phyloP scores from a whole-genome alignment of 2,329 filamentous ascomycete species.

The Colletotrichum neosansevieriae region DNA sequence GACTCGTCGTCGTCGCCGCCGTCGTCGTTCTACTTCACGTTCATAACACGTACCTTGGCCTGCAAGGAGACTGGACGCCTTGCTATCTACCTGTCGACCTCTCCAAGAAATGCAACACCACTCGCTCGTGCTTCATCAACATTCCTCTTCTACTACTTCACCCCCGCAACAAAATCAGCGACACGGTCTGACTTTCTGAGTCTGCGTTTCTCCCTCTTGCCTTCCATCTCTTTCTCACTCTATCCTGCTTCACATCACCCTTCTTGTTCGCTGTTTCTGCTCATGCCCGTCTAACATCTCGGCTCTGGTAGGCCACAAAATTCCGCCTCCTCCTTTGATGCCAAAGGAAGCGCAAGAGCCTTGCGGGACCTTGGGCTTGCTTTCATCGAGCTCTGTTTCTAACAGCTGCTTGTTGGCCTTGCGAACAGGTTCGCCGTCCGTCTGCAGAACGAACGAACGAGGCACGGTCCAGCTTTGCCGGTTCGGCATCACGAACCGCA shows the following conservation, averaged over 20 bases:
- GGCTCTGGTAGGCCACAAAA: constrained; percentile 26
- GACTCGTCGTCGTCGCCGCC: constrained; percentile 26
- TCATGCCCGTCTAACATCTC: constrained; percentile 17
- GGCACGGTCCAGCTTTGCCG: constrained; percentile 32
- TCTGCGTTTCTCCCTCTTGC: constrained; percentile 38
- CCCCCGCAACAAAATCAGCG: constrained; percentile 43
- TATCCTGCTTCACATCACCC: constrained; percentile 17
- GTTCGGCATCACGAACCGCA: constrained; percentile 34
- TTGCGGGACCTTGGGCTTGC: constrained; percentile 28
- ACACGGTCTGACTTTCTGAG: constrained; percentile 42
- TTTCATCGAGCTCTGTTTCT: constrained; percentile 36
- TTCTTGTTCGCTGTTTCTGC: constrained; percentile 9
- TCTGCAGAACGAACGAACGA: constrained; percentile 37
- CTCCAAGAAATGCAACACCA: constrained; percentile 40
- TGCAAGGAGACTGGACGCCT: constrained; percentile 35
- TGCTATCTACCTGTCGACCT: constrained; percentile 33
- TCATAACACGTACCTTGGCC: constrained; percentile 31
- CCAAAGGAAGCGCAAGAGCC: constrained; percentile 30
- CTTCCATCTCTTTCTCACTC: constrained; percentile 34
- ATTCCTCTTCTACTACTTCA: constrained; percentile 41
- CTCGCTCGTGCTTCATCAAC: constrained; percentile 31
- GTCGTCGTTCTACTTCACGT: constrained; percentile 26
- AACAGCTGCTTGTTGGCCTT: constrained; percentile 29
- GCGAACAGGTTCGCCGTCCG: constrained; percentile 40
- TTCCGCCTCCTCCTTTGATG: constrained; percentile 7